Percentiles rank a stretch among this genome's conserved stretches.
Evolutionary conservation across 495 filamentous ascomycete species (phyloP).

Genomic region (Hyaloscypha variabilis): DNA sequence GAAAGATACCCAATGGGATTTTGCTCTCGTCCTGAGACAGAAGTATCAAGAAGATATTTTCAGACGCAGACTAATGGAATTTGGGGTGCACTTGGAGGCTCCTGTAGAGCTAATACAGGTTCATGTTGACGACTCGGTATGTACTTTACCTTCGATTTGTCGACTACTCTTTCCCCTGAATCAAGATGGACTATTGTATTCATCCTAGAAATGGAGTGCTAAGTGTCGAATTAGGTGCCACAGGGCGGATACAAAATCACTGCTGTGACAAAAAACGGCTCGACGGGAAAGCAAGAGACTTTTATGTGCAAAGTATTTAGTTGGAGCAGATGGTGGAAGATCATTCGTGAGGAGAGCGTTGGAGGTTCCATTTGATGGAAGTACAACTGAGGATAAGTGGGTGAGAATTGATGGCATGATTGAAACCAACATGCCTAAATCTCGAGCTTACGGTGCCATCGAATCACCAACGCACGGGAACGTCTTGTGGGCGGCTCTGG

Average conservation of each 20-base stretch:
- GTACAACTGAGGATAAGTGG: conserved; percentile 46
- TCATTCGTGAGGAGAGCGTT: conserved; percentile 45
- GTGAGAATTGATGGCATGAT: conserved; percentile 52
- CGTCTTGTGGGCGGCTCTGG: conserved; percentile 52
- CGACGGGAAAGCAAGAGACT: conserved; percentile 24
- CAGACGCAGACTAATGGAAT: conserved; percentile 31
- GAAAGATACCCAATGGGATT: conserved; percentile 45
- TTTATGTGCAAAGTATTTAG: conserved; percentile 45
- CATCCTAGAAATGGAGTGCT: too few relatives aligned
- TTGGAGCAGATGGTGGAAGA: conserved; percentile 51
- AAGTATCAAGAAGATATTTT: conserved; percentile 47
- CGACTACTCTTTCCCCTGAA: too few relatives aligned
- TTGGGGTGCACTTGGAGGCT: conserved; percentile 33
- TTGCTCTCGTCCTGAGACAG: conserved; percentile 44
- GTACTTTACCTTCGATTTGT: too few relatives aligned
- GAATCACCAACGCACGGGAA: conserved; percentile 54
- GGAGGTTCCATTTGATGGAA: conserved; percentile 47
- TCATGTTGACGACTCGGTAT: conserved; percentile 29
- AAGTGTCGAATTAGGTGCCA: conserved; percentile 19
- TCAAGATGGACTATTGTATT: too few relatives aligned
- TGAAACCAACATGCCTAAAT: conserved; percentile 53
- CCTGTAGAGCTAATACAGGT: conserved; percentile 35
- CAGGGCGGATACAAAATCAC: conserved; percentile 32
- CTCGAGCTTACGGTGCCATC: conserved; percentile 47
- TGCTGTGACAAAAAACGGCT: conserved; percentile 30